These are phyloP conservation scores for Mycena chlorophos DNA, from an alignment of 768 basidiomycete species.

Conservation along the genomic window DNA sequence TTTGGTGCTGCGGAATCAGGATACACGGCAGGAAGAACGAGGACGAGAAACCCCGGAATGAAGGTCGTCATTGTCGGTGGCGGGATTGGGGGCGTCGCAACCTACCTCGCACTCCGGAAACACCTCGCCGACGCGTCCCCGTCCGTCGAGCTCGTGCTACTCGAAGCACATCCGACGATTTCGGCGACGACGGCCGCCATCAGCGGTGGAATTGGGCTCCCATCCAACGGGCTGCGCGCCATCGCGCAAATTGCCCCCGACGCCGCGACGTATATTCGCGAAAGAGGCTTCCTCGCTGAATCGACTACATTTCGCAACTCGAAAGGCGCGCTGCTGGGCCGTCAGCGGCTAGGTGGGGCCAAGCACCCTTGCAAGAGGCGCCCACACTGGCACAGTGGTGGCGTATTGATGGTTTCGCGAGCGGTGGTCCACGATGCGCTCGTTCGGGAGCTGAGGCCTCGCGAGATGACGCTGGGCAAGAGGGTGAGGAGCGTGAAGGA, in stretches of 20 bases:
- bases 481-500: conserved; percentile 32
- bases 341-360: too few relatives aligned
- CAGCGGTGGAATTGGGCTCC: conserved; percentile 40
- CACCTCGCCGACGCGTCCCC: conserved; percentile 27
- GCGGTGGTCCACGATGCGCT: conserved; percentile 37
- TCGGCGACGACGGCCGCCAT: conserved; percentile 27
- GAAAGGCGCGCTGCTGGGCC: conserved; percentile 35
- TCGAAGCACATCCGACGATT: conserved; percentile 34
- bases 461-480: conserved; percentile 33
- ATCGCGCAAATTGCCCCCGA: conserved; percentile 31
- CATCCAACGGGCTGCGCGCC: conserved; percentile 41
- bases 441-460: conserved; percentile 29
- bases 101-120: conserved; percentile 28
- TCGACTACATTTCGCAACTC: conserved; percentile 36
- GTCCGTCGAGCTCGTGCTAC: conserved; percentile 28
- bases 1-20: neutral
- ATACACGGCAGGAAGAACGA: too few relatives aligned
- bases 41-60: conserved; percentile 17
- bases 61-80: conserved; percentile 25
- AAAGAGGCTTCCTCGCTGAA: conserved; percentile 27
- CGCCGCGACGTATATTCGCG: conserved; percentile 33
- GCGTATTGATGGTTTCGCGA: conserved; percentile 35
- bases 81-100: conserved; percentile 24
- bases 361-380: conserved; percentile 29
- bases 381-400: conserved; percentile 34